These are phyloP conservation scores for Teratosphaeria viscida DNA, from an alignment of 2,329 filamentous ascomycete species.

Conservation along the genomic window DNA sequence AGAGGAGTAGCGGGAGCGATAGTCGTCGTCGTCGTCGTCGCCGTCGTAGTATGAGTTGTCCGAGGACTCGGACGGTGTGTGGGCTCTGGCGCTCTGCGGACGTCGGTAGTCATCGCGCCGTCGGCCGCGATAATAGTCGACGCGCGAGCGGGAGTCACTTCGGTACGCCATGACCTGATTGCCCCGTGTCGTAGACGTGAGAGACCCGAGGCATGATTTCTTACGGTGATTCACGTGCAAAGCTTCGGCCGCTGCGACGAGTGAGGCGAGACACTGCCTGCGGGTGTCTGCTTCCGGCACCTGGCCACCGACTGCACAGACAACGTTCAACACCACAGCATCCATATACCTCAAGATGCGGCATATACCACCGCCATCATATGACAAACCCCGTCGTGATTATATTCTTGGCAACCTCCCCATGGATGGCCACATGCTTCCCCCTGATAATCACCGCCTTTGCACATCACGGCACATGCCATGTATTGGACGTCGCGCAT, in stretches of 20 bases:
- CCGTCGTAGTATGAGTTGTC: not conserved
- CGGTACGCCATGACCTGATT: not conserved
- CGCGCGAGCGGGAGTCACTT: not conserved
- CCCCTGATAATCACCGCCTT: no score
- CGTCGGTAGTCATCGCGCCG: not conserved
- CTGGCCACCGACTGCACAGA: not conserved
- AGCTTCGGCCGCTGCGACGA: not conserved
- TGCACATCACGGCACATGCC: no score
- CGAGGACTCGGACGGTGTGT: not conserved
- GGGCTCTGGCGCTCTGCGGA: not conserved
- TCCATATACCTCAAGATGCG: no score
- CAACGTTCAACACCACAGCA: not conserved
- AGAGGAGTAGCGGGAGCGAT: not conserved
- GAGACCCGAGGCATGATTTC: not conserved
- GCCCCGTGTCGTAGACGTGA: not conserved
- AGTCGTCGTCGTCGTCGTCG: not conserved
- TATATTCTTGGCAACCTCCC: no score
- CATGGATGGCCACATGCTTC: no score
- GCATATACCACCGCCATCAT: no score
- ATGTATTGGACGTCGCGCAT: no score
- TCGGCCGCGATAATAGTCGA: not conserved
- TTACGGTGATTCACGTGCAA: not conserved
- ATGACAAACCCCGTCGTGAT: no score
- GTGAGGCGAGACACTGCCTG: not conserved
- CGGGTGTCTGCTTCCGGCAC: not conserved